phyloP scores from a whole-genome alignment of 495 filamentous ascomycete species.

The Oidiodendron maius region DNA sequence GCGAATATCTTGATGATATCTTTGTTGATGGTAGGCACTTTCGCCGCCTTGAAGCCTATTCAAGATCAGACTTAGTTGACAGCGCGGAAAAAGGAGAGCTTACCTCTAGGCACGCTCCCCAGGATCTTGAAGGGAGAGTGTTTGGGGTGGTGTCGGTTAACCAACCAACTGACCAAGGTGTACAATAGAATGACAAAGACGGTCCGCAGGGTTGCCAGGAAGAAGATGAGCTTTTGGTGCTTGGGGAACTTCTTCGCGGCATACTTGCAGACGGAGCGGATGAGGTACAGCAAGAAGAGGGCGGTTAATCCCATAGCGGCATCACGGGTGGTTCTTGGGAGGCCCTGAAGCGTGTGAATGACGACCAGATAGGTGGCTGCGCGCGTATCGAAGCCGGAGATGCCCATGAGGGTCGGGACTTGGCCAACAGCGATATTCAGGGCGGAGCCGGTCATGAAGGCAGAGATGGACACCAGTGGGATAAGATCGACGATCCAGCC shows the following conservation, averaged over 20 bases:
- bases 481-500: conserved; percentile 98
- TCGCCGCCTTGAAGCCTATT: conserved; percentile 62
- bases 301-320: conserved; percentile 89
- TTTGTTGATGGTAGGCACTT: conserved; percentile 62
- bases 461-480: conserved; percentile 81
- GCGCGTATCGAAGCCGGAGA: conserved; percentile 61
- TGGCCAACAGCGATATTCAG: conserved; percentile 90
- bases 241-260: conserved; percentile 62
- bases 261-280: conserved; percentile 63
- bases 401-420: conserved; percentile 78
- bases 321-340: conserved; percentile 63
- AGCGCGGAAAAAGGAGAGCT: neutral
- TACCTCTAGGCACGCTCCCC: conserved; percentile 41
- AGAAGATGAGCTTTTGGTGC: conserved; percentile 77
- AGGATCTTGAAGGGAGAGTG: conserved; percentile 63
- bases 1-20: conserved; percentile 47
- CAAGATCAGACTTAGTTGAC: neutral
- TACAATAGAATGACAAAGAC: conserved; percentile 89
- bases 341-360: conserved; percentile 78
- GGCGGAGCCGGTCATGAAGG: conserved; percentile 98
- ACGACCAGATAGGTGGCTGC: conserved; percentile 78
- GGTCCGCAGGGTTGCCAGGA: conserved; percentile 79
- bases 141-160: conserved; percentile 53
- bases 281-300: conserved; percentile 73
- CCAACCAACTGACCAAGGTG: conserved; percentile 83